Conservation (phyloP, 305 asterid genomes). For the Fraxinus dipetala region DNA sequence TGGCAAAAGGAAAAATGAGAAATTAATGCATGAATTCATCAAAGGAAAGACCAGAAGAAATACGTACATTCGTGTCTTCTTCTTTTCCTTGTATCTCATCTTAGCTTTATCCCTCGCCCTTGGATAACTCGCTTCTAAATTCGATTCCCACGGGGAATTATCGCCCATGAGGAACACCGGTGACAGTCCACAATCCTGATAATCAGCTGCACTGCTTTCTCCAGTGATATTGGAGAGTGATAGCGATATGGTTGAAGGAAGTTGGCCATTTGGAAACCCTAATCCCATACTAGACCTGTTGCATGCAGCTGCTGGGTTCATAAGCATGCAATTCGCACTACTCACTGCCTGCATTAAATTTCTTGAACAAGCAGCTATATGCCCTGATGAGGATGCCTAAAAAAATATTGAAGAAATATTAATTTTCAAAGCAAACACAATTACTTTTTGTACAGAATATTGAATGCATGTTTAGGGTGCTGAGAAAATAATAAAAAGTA, state of each 20-base stretch:
- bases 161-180: conserved; percentile 46
- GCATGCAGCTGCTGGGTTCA: conserved; percentile 29
- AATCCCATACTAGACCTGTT: conserved; percentile 18
- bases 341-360: conserved; percentile 32
- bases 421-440: neutral
- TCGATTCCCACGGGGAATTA: conserved; percentile 53
- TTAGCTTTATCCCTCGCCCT: conserved; percentile 68
- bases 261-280: conserved; percentile 39
- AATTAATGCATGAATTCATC: neutral
- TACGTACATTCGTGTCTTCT: conserved; percentile 67
- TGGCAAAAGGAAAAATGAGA: neutral
- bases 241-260: conserved; percentile 43
- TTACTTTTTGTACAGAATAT: neutral
- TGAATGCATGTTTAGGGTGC: neutral
- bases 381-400: conserved; percentile 58
- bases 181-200: conserved; percentile 63
- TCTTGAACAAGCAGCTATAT: conserved; percentile 22
- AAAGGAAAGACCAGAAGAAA: neutral
- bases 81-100: conserved; percentile 82
- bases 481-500: neutral
- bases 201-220: conserved; percentile 47
- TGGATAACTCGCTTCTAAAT: conserved; percentile 47
- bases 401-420: neutral
- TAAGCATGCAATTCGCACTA: conserved; percentile 32
- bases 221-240: conserved; percentile 17